Conservation (phyloP, 805 yeast species). For the Zygotorulaspora florentina region DNA sequence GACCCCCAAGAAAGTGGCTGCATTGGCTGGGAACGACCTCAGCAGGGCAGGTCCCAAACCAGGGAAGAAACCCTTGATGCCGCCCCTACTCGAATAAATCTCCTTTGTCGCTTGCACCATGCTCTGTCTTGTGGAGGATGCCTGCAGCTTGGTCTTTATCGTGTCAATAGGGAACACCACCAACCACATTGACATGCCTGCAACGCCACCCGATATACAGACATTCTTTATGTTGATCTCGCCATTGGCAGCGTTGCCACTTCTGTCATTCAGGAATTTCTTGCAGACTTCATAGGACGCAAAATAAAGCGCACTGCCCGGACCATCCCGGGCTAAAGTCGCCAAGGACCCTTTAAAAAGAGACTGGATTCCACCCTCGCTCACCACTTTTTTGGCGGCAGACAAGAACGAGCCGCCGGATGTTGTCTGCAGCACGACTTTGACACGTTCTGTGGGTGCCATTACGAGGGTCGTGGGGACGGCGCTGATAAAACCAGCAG, state of each 20-base stretch:
- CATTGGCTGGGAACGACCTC: constrained; percentile 96
- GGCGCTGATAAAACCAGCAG: constrained; percentile 94
- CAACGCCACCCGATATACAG: constrained; percentile 88
- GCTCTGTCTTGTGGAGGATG: constrained; percentile 41
- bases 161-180: constrained; percentile 96
- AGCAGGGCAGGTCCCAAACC: constrained; percentile 94
- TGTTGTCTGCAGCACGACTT: constrained; percentile 86
- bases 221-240: constrained; percentile 68
- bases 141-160: constrained; percentile 53
- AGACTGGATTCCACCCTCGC: constrained; percentile 77
- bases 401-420: constrained; percentile 33
- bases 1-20: constrained; percentile 97
- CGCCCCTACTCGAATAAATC: constrained; percentile 65
- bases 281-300: constrained; percentile 89
- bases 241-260: constrained; percentile 42
- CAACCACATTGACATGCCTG: constrained; percentile 97
- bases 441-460: constrained; percentile 96
- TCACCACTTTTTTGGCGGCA: constrained; percentile 63
- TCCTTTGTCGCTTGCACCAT: constrained; percentile 61
- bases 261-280: constrained; percentile 46
- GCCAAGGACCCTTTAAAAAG: constrained; percentile 89
- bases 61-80: constrained; percentile 90
- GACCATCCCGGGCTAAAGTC: constrained; percentile 94
- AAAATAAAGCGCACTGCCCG: constrained; percentile 92
- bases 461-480: constrained; percentile 93